phyloP scores from a whole-genome alignment of 164 flowering plant genomes.

The Nelumbo lutea region DNA sequence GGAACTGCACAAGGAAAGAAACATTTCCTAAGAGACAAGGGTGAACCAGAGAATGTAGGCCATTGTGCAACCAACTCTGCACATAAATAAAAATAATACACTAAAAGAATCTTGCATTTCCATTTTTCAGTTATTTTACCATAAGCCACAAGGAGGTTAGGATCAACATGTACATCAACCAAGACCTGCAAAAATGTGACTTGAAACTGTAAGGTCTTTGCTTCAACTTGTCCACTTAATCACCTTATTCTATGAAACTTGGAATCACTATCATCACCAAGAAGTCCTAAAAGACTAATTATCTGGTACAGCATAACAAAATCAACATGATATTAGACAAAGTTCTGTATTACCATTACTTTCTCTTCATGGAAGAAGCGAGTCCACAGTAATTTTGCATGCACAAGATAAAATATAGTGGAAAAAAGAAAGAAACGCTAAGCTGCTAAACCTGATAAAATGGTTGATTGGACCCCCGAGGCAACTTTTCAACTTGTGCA shows the following conservation, averaged over 20 bases:
- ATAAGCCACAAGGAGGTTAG: constrained; percentile 80
- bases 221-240: not conserved
- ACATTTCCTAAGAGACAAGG: not conserved
- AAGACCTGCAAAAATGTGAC: constrained; percentile 53
- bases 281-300: not conserved
- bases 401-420: too few relatives aligned
- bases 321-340: too few relatives aligned
- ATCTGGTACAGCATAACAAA: too few relatives aligned
- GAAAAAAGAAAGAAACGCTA: not conserved
- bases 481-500: constrained; percentile 68
- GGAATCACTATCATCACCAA: not conserved
- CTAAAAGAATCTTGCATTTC: not conserved
- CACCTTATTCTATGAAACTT: not conserved
- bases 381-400: too few relatives aligned
- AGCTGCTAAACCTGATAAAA: constrained; percentile 73
- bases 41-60: not conserved
- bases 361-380: too few relatives aligned
- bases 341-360: too few relatives aligned
- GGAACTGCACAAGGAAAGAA: constrained; percentile 51
- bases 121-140: constrained; percentile 37
- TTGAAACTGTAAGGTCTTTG: not conserved
- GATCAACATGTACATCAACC: constrained; percentile 79
- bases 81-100: not conserved
- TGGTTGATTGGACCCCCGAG: constrained; percentile 78
- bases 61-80: not conserved